Evolutionary conservation across 768 basidiomycete species (phyloP), one percentile per base, ranked within the genome.

Genomic region (Mycena capillaripes): DNA sequence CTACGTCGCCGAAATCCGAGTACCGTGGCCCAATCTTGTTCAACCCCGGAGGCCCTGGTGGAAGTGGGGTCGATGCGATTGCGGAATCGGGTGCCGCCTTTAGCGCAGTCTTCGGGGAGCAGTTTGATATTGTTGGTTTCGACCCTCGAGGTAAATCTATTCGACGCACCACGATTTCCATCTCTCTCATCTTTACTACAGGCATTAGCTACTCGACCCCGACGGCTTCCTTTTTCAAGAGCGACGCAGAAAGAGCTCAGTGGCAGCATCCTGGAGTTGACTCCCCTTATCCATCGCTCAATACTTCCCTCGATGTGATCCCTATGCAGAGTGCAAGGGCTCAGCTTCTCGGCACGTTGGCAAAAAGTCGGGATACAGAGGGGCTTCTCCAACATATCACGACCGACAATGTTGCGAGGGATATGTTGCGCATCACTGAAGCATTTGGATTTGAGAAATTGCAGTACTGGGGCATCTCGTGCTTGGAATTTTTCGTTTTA

Each of bases 1-100:
- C 81, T 4, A 73, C 56, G 14, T 32, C 75, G 29, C 48, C 73
- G 1, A 30, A 59, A 5, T 66, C 71, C 7, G 57, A 71, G 17
- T 81, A 80, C 59, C 72, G 73, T 7, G 82, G 81, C 1, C 81
- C 81, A 36, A 76, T 82, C 25, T 72, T 82, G 12, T 81, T 79
- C 75, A 83, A 81, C 67, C 82, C 78, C 2, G 78, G 78, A 2
- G 79, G 78, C 0, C 78, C 79, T 1, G 79, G 78, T n/a, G 74
- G 74, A 2, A 76, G 77, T 32, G 81, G 80, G 25, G 78, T 81
- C 30, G 66, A 71, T 2, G 40, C 72, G 0, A 67, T 79, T 14
- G 48, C 59, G 4, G 50, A 17, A 1, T 1, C 21, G 8, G 71
- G 65, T 21, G 42, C 57, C 6, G 23, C 46, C 1, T 72, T 72